Conservation (phyloP, 1,284 basidiomycete genomes). For the Ustilago trichophora region DNA sequence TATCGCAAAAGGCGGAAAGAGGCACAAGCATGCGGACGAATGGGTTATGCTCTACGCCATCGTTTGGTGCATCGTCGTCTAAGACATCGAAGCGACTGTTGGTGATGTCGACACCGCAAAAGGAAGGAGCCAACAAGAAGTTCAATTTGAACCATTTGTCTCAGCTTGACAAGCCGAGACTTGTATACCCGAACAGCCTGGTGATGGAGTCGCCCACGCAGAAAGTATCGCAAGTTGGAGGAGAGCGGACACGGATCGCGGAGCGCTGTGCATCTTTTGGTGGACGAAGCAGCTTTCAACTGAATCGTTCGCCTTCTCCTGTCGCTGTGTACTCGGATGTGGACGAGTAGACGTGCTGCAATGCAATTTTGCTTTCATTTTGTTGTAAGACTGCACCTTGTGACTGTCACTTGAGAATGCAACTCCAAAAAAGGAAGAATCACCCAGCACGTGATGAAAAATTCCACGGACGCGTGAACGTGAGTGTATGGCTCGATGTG, state of each 20-base stretch:
- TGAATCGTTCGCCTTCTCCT: conserved; percentile 27
- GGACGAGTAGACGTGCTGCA: no score
- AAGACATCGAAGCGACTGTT: conserved; percentile 15
- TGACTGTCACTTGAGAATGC: no score
- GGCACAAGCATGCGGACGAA: conserved; percentile 2
- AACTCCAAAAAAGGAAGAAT: no score
- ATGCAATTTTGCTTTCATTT: no score
- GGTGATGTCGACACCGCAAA: conserved; percentile 39
- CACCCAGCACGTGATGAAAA: conserved; percentile 29
- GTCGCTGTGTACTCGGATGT: conserved; percentile 14
- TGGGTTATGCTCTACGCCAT: conserved; percentile 1
- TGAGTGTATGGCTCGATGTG: no score
- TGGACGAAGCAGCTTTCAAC: conserved; percentile 11
- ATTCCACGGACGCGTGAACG: conserved; percentile 16
- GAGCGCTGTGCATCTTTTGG: conserved; percentile 27
- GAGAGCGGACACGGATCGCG: conserved; percentile 1
- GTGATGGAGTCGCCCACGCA: conserved; percentile 35
- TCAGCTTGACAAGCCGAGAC: conserved; percentile 17
- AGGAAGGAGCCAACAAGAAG: conserved; percentile 14
- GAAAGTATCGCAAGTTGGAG: conserved; percentile 1
- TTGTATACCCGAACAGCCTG: conserved; percentile 24
- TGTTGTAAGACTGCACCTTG: no score
- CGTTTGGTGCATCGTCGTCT: conserved; percentile 11
- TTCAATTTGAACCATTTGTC: conserved; percentile 3
- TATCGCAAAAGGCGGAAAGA: conserved; percentile 5